These are phyloP conservation scores for Phytopythium cucurbitacearum DNA, from an alignment of 352 stramenopile species.

Conservation along the genomic window DNA sequence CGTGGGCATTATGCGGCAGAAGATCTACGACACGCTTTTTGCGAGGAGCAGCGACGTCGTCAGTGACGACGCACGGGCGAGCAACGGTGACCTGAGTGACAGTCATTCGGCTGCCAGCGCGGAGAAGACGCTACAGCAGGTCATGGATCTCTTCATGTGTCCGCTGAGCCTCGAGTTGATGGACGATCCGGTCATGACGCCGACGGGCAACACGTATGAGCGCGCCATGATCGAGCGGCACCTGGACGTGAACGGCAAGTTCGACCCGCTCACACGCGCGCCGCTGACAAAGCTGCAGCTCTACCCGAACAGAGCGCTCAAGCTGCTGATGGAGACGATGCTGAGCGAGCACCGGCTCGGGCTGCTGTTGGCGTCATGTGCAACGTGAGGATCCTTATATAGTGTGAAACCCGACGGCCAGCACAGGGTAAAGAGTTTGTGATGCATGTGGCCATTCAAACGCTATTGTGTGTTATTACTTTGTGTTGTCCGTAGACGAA, in stretches of 20 bases:
- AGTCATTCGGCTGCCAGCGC: conserved; percentile 9
- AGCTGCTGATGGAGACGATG: conserved; percentile 70
- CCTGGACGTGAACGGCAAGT: conserved; percentile 65
- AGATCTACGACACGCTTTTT: conserved; percentile 42
- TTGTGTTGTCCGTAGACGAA: too few relatives aligned
- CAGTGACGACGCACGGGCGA: conserved; percentile 1
- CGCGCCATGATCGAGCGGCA: conserved; percentile 76
- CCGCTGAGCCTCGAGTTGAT: conserved; percentile 75
- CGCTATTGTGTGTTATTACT: too few relatives aligned
- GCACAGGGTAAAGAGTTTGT: too few relatives aligned
- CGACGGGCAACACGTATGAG: conserved; percentile 72
- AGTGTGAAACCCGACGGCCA: too few relatives aligned
- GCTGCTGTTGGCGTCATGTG: conserved; percentile 45
- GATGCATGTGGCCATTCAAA: too few relatives aligned
- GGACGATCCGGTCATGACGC: conserved; percentile 69
- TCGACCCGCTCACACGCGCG: conserved; percentile 59
- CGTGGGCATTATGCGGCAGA: conserved; percentile 37
- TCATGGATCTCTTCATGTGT: conserved; percentile 71
- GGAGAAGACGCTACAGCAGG: conserved; percentile 51
- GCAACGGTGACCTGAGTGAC: conserved; percentile 5
- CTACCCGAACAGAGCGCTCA: conserved; percentile 63
- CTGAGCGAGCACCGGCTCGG: conserved; percentile 57
- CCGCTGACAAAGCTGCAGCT: conserved; percentile 55
- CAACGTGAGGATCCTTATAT: conserved; percentile 11
- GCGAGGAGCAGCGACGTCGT: conserved; percentile 14